Percentiles rank a stretch among this genome's conserved stretches.
Conservation (phyloP, 1,284 basidiomycete genomes). For the Cryptococcus sp. region DNA sequence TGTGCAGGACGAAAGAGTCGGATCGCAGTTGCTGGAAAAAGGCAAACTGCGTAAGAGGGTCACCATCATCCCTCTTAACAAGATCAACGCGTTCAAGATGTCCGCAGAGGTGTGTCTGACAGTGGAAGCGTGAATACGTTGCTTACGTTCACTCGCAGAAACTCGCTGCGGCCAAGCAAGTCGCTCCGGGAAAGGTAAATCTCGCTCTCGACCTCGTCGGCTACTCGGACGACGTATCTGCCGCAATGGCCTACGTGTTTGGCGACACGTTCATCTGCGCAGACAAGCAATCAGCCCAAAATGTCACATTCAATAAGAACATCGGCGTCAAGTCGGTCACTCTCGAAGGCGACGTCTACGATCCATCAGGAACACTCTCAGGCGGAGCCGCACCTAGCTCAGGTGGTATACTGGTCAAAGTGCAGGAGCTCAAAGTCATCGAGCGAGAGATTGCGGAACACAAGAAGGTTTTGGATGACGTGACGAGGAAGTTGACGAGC, state of each 20-base stretch:
- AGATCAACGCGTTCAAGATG: constrained; percentile 75
- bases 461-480: constrained; percentile 58
- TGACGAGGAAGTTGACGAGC: constrained; percentile 64
- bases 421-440: constrained; percentile 74
- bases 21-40: constrained; percentile 76
- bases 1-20: constrained; percentile 85
- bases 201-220: constrained; percentile 85
- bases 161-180: constrained; percentile 69
- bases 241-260: constrained; percentile 93
- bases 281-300: constrained; percentile 83
- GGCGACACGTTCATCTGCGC: constrained; percentile 90
- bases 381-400: constrained; percentile 83
- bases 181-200: constrained; percentile 82
- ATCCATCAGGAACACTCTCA: constrained; percentile 89
- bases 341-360: constrained; percentile 92
- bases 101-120: constrained; percentile 60
- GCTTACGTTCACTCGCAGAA: constrained; percentile 58
- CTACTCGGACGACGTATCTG: constrained; percentile 79
- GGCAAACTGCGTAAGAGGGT: constrained; percentile 85
- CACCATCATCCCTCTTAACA: constrained; percentile 91
- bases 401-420: constrained; percentile 76
- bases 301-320: constrained; percentile 80
- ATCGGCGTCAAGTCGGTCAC: constrained; percentile 82
- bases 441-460: constrained; percentile 65
- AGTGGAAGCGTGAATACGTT: background rate